Conservation (phyloP, 768 basidiomycete genomes). For the Kwoniella dejecticola region DNA sequence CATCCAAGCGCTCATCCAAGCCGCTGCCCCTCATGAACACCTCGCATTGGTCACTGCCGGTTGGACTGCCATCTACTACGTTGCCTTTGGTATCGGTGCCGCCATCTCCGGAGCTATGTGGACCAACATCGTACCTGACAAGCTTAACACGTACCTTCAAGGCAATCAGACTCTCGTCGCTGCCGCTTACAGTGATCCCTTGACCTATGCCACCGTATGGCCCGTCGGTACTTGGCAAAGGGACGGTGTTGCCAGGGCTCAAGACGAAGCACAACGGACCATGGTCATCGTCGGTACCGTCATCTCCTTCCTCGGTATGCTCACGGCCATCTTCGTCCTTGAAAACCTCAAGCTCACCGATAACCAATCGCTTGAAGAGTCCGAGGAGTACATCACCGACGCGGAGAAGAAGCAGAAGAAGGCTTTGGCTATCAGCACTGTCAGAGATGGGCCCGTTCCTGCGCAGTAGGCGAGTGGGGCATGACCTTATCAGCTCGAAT, state of each 20-base stretch:
- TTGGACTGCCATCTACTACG: constrained; percentile 47
- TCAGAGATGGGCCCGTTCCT: constrained; percentile 10
- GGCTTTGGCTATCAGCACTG: background rate
- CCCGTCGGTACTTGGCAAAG: constrained; percentile 39
- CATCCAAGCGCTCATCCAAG: constrained; percentile 38
- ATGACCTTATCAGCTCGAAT: too few relatives aligned
- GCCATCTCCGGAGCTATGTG: constrained; percentile 53
- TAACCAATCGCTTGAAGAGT: constrained; percentile 36
- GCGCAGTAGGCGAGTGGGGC: constrained; percentile 9
- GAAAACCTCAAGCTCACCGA: constrained; percentile 37
- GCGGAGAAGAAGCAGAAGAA: constrained; percentile 21
- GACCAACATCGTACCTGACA: constrained; percentile 50
- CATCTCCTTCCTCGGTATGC: constrained; percentile 22
- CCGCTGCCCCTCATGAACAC: constrained; percentile 37
- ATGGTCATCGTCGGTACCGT: constrained; percentile 44
- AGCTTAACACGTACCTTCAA: constrained; percentile 38
- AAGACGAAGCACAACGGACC: constrained; percentile 52
- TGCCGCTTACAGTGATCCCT: constrained; percentile 46
- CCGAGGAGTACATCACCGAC: constrained; percentile 15
- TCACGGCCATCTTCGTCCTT: constrained; percentile 32
- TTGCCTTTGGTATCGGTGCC: constrained; percentile 45
- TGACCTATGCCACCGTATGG: constrained; percentile 39
- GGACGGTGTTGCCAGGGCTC: constrained; percentile 46
- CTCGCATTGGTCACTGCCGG: constrained; percentile 45
- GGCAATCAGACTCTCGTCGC: constrained; percentile 40